A percentile compares a stretch with the other conserved stretches of the same genome.
Evolutionary conservation across 352 stramenopile genomes (phyloP).

Genomic region (Globisporangium cederbergense): DNA sequence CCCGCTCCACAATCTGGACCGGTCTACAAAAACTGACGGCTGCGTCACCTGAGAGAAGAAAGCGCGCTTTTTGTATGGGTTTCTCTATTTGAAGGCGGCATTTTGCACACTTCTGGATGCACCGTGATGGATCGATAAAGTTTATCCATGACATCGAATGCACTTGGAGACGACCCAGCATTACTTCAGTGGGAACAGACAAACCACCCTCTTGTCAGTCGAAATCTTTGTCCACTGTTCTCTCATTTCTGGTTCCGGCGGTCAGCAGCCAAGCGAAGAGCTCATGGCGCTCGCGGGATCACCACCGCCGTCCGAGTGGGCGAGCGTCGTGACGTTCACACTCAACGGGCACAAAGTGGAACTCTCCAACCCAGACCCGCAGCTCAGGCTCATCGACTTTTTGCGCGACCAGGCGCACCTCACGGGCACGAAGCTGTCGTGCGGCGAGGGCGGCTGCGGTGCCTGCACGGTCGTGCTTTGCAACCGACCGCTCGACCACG

Average conservation of each 20-base stretch:
- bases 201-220: background rate
- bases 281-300: background rate
- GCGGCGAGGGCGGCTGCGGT: constrained; percentile 94
- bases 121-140: background rate
- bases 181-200: too few relatives aligned
- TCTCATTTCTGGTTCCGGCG: constrained; percentile 3
- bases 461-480: constrained; percentile 95
- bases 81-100: background rate
- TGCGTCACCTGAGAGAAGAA: background rate
- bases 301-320: constrained; percentile 1
- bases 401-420: constrained; percentile 67
- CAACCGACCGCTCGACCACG: constrained; percentile 18
- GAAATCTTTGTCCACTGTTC: background rate
- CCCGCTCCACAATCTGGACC: background rate
- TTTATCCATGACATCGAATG: background rate
- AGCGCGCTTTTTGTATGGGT: background rate
- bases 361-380: constrained; percentile 40
- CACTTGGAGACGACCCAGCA: too few relatives aligned
- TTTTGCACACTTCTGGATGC: background rate
- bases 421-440: constrained; percentile 89
- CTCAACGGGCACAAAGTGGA: constrained; percentile 11
- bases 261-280: background rate
- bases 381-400: constrained; percentile 80
- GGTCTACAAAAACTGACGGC: background rate
- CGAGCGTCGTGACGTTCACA: constrained; percentile 14